Evolutionary conservation across 2,329 filamentous ascomycete species (phyloP), one percentile per base, ranked within the genome.

Genomic region (Fusarium longipes): DNA sequence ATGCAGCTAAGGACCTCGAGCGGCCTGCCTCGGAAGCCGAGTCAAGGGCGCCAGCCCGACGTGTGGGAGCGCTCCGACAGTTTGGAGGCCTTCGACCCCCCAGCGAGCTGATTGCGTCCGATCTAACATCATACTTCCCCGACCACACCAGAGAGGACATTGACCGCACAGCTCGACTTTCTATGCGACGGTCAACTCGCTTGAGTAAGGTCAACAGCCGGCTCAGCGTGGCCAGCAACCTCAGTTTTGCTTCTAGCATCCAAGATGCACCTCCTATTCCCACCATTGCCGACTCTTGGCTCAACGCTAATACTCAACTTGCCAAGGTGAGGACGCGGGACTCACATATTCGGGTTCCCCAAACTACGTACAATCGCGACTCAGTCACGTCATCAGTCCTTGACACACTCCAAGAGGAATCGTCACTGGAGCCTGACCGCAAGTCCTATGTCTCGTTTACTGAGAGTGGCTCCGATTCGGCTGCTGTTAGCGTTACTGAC

Each of bases 71-170:
- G 27, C 82, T 94, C 43, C 89, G 91, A 68, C 91, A 91, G 68
- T 98, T 98, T 79, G 96, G 96, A 73, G 95, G 95, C 32, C 89
- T 96, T 67, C 87, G 96, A 71, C 96, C 96, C 18, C 96, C 96
- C 2, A 98, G 95, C 81, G 96, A 99, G 82, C 87, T 99, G 76
- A 99, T 99, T 75, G 95, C 95, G 25, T 97, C 96, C 22, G 96
- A 99, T 76, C 83, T 99, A 61, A 96, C 93, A 2, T 97, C 94
- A 0, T 99, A 98, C 82, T 99, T 99, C 84, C 96, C 96, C 0
- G 93, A 97, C 74, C 95, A 98, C 73, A 89, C 94, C 48, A 90
- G 93, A 56, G 94, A 97, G 76, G 93, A 97, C 72, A 97, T 99
- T 76, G 96, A 98, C 78, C 91, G 93, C 71, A 98, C 96, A 1